Evolutionary conservation across 1,284 basidiomycete genomes (phyloP), one percentile per base, ranked within the genome.

Genomic region (Puccinia hordei): DNA sequence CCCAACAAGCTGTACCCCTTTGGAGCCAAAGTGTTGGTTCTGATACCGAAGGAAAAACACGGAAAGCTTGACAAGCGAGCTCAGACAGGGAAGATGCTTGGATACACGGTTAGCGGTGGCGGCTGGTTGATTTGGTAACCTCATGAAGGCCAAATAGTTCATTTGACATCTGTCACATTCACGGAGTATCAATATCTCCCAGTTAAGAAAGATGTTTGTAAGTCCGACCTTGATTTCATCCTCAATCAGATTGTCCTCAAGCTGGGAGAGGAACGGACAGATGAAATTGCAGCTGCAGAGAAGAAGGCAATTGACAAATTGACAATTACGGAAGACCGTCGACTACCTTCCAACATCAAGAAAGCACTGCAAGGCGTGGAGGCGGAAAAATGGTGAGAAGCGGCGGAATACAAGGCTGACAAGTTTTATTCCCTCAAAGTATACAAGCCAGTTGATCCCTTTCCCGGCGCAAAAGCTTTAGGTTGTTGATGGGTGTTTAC

Each of bases 71-170:
- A 68, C 22, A 38, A 44, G 22, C 38, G 66, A 9, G 66, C 12
- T 3, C 12, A 2, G 0, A 22, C 44, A 19, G 1, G 38, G 0
- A 4, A 15, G 2, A 15, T 68, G 0, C 38, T 68, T 0, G 46
- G 38, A 4, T 68, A 44, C 27, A 24, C 66, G 13, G 46, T 5
- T 6, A 10, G 38, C 0, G 66, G 73, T 5, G n/a, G 41, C 4
- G 73, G 73, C 0, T 75, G 73, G 73, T 19, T 75, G 2, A 63
- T 75, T 19, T 63, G 24, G 33, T 30, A 2, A 68, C 6, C 9
- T 24, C 8, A 12, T 9, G 27, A 27, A 35, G 0, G n/a, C 12
- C 12, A 9, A 68, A 33, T 68, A 3, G 13, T 13, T 9, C 46
- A 49, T 3, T 49, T 38, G 1, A 46, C 66, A 6, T 68, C 35